These are phyloP conservation scores for Helicostylum pulchrum DNA, from an alignment of 192 early-diverging fungal species.

Conservation along the genomic window DNA sequence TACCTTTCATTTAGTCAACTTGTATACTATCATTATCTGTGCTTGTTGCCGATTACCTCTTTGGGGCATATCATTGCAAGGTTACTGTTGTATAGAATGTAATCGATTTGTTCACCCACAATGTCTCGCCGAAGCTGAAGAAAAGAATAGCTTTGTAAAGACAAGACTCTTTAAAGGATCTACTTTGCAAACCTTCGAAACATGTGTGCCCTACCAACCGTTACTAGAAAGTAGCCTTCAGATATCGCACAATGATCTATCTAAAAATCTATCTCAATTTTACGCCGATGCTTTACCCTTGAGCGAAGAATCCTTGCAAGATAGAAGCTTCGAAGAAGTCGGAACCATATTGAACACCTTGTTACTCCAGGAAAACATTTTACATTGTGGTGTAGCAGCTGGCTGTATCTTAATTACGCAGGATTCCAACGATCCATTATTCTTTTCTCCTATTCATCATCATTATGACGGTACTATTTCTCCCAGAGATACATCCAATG, in stretches of 20 bases:
- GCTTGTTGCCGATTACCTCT: conserved; percentile 46
- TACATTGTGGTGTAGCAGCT: conserved; percentile 35
- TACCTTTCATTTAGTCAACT: conserved; percentile 48
- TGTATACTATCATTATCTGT: conserved; percentile 53
- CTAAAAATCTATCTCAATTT: not conserved
- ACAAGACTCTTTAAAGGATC: not conserved
- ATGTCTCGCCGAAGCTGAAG: conserved; percentile 26
- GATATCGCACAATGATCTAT: conserved; percentile 26
- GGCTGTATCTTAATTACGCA: conserved; percentile 34
- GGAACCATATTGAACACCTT: conserved; percentile 31
- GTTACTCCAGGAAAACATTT: conserved; percentile 36
- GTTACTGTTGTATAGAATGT: conserved; percentile 51
- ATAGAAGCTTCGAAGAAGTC: conserved; percentile 35
- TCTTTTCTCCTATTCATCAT: not conserved
- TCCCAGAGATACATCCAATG: conserved; percentile 6
- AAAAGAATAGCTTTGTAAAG: conserved; percentile 6
- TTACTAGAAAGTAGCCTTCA: conserved; percentile 32
- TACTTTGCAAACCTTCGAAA: not conserved
- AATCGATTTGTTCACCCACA: conserved; percentile 45
- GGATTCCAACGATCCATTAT: conserved; percentile 14
- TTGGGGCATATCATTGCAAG: conserved; percentile 56
- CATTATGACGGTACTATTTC: not conserved
- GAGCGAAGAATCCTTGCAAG: conserved; percentile 11
- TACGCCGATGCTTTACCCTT: conserved; percentile 15
- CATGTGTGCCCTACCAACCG: conserved; percentile 15